Base-by-base conservation (phyloP, 306 rosid genomes). In the Dryas octopetala region DNA sequence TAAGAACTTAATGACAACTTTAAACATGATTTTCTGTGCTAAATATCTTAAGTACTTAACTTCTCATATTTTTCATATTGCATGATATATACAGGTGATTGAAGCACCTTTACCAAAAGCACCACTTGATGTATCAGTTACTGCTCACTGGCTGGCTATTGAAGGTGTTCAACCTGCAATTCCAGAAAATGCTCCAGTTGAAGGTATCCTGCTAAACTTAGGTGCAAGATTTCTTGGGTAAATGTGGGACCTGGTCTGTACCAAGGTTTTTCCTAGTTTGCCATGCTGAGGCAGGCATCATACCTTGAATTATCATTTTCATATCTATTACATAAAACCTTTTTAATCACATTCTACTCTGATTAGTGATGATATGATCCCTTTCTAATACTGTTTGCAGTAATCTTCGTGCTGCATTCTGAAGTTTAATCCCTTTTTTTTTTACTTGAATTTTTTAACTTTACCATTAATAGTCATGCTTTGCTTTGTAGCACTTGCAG, bases 131-230 rank as follows among this genome's bases (percentile, higher is more conserved):
- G 85, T 95, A 48, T 87, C 97, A n/a, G 49, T 94, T 80, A 69
- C 68, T 69, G 23, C 82, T 84, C 97, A 90, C 65, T 91, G 97
- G 98, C 85, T 94, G 78, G 93, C 97, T 83, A 89, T 94, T 78
- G 98, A 91, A 91, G 98, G 98, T 3, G 91, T 94, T 73, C 96
- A 86, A 74, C 97, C 96, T 74, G 93, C 96, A 79, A 83, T 94
- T 79, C 86, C 93, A 17, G 97, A 94, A 88, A 91, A 91, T 79
- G 82, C 94, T 66, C 81, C 80, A 2, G 65, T 71, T 74, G 95
- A 88, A 90, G 95, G 98, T 94, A 78, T 63, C 13, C 71, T 53
- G 77, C 73, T 76, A 44, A 67, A 68, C 48, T 73, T 55, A 58
- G 60, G 12, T 60, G 67, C 79, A 68, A 53, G 54, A 14, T 64